Evolutionary conservation across 345 rosid genomes (phyloP).

Genomic region (Nephelium lappaceum): DNA sequence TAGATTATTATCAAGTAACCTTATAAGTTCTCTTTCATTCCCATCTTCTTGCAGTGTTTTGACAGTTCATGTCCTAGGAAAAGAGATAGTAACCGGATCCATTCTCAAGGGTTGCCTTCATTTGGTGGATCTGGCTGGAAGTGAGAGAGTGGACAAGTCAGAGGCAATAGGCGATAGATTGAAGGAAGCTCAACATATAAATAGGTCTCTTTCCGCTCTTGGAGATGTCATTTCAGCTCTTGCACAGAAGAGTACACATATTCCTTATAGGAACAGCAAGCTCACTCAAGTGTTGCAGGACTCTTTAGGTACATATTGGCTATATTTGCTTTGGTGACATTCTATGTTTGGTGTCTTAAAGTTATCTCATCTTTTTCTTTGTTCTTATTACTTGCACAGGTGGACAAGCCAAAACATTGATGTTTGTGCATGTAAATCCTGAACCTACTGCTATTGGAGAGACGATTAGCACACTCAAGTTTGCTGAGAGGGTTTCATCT

Average conservation of each 20-base stretch:
- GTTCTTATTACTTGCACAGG: conserved; percentile 43
- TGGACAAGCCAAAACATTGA: conserved; percentile 95
- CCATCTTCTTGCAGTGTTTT: conserved; percentile 55
- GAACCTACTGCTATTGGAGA: conserved; percentile 82
- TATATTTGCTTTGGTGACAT: background rate
- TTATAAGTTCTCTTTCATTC: background rate
- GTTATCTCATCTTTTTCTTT: background rate
- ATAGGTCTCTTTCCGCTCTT: conserved; percentile 88
- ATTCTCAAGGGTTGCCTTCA: conserved; percentile 88
- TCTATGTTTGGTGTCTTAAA: background rate
- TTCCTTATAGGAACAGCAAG: conserved; percentile 96
- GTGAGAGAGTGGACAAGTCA: conserved; percentile 95
- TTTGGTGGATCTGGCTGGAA: conserved; percentile 97
- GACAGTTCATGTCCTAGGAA: conserved; percentile 92
- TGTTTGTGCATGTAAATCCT: conserved; percentile 95
- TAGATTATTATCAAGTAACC: no score
- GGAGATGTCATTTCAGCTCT: conserved; percentile 98
- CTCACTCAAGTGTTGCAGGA: conserved; percentile 96
- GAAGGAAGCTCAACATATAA: conserved; percentile 97
- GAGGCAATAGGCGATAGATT: conserved; percentile 97
- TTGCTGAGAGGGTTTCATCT: conserved; percentile 94
- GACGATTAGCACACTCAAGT: conserved; percentile 94
- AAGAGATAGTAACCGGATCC: conserved; percentile 80
- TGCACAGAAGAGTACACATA: conserved; percentile 88
- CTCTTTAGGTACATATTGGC: conserved; percentile 63